Evolutionary conservation across 306 rosid genomes (phyloP), one percentile per base, ranked within the genome.

Genomic region (Alnus rubra): DNA sequence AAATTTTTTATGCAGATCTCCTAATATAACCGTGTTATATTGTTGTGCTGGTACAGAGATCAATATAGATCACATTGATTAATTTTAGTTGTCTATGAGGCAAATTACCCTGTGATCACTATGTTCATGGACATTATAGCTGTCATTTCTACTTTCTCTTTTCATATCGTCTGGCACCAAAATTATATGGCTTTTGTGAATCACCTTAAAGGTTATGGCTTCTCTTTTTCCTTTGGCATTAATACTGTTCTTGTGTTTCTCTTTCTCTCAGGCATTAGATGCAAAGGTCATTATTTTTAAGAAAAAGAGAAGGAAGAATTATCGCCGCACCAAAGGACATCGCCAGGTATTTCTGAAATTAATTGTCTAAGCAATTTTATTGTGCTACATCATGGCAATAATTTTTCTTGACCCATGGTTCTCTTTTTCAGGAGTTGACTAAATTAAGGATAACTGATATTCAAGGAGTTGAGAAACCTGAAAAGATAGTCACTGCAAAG

Each of bases 261-360:
- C 63, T 23, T 50, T 75, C 64, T 49, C 50, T 56, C 88, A 92
- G 97, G 98, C 97, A 77, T 84, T 92, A 71, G 97, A 94, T 84
- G 97, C 97, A 39, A 88, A 60, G 83, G 94, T 92, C 16, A 85
- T 94, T 67, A 91, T 92, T 76, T 94, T 94, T 70, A 94, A 94
- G 93, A 94, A 94, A 86, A 92, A 94, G 89, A 91, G 97, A 83
- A 89, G 98, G 81, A 94, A 94, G 93, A 94, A 92, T 80, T 94
- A 92, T 81, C 88, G 97, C 47, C 85, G 97, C 86, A 82, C 89
- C 79, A 91, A 88, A 82, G 98, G 97, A 42, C 98, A 92, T 79
- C 93, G 97, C 71, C 98, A 91, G 97, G 95, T 94, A 75, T 16
- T 81, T 79, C 79, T 49, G 53, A 82, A 80, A 73, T 19, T 69